Base-by-base conservation (phyloP, 306 rosid genomes). In the Acacia crassicarpa region DNA sequence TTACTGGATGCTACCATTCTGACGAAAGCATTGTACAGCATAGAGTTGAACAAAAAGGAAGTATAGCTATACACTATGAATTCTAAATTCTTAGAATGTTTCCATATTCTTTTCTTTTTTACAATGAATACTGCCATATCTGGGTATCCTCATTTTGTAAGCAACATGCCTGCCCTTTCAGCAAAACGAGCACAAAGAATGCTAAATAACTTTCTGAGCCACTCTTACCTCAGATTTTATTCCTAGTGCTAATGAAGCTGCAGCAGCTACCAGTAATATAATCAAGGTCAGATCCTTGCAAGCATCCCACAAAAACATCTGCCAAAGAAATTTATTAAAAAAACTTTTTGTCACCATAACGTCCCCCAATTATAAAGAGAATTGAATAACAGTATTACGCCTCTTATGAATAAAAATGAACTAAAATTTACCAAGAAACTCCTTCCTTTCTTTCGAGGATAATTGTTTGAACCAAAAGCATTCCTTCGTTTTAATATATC, bases 301-400 rank as follows among this genome's bases (percentile, higher is more conserved):
- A 76, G 99, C 97, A 87, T 96, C 99, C 99, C 98, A 96, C 67
- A 96, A 54, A 86, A 94, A 96, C 92, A 90, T 89, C 99, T 96
- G 89, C 44, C 63, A 53, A 59, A 85, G 20, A 80, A 30, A 73
- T 38, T 68, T 23, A 23, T 63, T 23, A 83, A 83, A 84, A 58
- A 20, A 79, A 27, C 20, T 54, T 67, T 48, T 74, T 17, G 72
- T 79, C 82, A 75, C 48, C 3, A 22, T 4, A 44, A 14, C 9
- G 78, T 66, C 19, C 12, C 41, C n/a, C 6, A n/a, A 15, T 54
- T 17, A 56, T 54, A 48, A 75, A 66, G 40, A 80, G 27, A 41
- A 58, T 27, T 59, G 23, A 48, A 14, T 11, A 51, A 22, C 51
- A 80, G 22, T 56, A 80, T 41, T 23, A 23, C 79, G 49, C n/a